Evolutionary conservation across 139 green algal species (phyloP), one percentile per base, ranked within the genome.

Genomic region (Chlamydomonas urium): DNA sequence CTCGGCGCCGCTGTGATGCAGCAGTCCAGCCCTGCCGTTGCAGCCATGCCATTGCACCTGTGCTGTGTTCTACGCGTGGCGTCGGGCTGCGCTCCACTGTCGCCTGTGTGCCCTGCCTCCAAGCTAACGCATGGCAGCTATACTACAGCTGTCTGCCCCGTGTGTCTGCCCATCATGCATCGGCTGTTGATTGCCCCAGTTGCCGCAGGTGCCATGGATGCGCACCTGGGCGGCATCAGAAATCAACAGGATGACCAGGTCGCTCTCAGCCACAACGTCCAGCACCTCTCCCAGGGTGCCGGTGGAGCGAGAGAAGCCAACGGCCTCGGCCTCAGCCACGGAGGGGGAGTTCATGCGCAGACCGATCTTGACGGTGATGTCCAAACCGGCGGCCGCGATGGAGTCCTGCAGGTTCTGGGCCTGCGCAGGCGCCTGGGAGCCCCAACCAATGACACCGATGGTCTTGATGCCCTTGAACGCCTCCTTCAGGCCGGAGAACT

Each of bases 181-280:
- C n/a, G n/a, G n/a, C n/a, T n/a, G n/a, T n/a, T n/a, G n/a, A n/a
- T n/a, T n/a, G n/a, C n/a, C n/a, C n/a, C n/a, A n/a, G n/a, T n/a
- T n/a, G n/a, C n/a, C n/a, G n/a, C n/a, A n/a, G n/a, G n/a, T n/a
- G n/a, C 21, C 45, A 56, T 21, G 17, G 45, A 21, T 56, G 17
- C 26, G 17, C 68, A 93, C 90, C 88, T 97, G 92, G 32, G 96
- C 94, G 28, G 89, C 96, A 70, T 99, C 96, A 4, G 93, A 97
- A 79, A 99, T 99, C 42, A 99, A 90, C 59, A 98, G 87, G 6
- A 99, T 79, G 10, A 98, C 89, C 62, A 99, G 80, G 85, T 99
- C 96, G 60, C 74, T 90, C 38, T 86, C 77, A 28, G 85, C 78
- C 42, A 98, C 88, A 10, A 97, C 82, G 66, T 98, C 94, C 62